Evolutionary conservation across 441 rosid genomes (phyloP).

Genomic region (Metrosideros polymorpha): DNA sequence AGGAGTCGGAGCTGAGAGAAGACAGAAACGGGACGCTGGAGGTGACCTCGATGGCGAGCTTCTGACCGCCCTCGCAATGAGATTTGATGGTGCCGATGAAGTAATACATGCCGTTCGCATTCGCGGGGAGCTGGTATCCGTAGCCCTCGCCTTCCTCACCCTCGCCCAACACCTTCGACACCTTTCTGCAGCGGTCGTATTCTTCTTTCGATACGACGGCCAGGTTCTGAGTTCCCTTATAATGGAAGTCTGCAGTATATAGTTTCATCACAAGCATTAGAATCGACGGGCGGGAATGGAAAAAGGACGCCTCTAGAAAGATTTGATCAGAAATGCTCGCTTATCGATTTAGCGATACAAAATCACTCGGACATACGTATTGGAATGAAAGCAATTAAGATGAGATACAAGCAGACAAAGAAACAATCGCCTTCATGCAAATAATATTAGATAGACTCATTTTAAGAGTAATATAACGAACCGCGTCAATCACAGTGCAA

Average conservation of each 20-base stretch:
- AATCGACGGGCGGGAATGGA: neutral
- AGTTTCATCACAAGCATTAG: neutral
- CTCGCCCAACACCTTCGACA: neutral
- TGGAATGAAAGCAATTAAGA: neutral
- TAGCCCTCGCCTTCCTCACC: neutral
- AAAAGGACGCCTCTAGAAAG: neutral
- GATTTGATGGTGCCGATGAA: neutral
- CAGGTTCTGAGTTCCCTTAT: neutral
- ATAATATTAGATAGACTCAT: neutral
- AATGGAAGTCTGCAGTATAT: neutral
- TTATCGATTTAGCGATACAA: neutral
- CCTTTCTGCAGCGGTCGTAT: neutral
- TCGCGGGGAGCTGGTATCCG: neutral
- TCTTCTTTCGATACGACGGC: neutral
- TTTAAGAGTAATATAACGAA: neutral
- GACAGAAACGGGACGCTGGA: neutral
- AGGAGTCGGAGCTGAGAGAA: neutral
- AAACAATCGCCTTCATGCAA: neutral
- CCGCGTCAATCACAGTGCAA: neutral
- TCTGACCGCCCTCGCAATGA: constrained; percentile 6
- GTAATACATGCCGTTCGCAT: neutral
- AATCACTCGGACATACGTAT: neutral
- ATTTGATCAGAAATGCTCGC: neutral
- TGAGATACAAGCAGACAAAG: neutral
- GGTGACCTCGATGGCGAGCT: neutral